Base-by-base conservation (phyloP, 306 rosid genomes). In the Quercus dentata region DNA sequence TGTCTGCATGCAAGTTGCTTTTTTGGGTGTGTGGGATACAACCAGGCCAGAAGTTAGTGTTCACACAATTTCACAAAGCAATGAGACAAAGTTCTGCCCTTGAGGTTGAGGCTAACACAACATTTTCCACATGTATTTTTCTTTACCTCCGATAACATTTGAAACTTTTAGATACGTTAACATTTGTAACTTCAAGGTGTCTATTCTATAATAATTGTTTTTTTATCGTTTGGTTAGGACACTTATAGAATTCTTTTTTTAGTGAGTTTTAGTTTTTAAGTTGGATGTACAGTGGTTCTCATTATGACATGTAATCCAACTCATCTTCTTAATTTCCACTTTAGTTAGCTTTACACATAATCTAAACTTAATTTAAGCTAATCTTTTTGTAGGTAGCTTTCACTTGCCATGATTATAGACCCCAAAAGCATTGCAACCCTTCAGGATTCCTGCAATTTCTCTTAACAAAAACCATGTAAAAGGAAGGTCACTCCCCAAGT, bases 361-460 rank as follows among this genome's bases (percentile, higher is more conserved):
- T 63, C 8, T 64, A 57, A 73, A 44, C 57, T 89, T 86, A 80
- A 81, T 82, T 90, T 77, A 88, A 86, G 76, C 79, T 85, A 86
- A 85, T 74, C 79, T 84, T 82, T 81, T 23, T 73, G 71, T 56
- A 35, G 67, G 78, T 82, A 83, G 90, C 90, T 87, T 88, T 91
- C 84, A 83, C 80, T 74, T 54, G 83, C 85, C 82, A 93, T 93
- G 65, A 96, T 96, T 89, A 82, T 89, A 83, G 71, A 77, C 88
- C 91, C 89, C 74, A 81, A 96, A 91, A 93, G 97, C 93, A 87
- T 82, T 79, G 91, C 89, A 84, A 61, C 51, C 5, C 82, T 78
- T 83, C 92, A 85, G 76, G 74, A 88, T 81, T 89, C 90, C 93
- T 85, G 88, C 93, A 84, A 86, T 76, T 82, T 87, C 82, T 80